These are phyloP conservation scores for Staphylotrichum longicolle DNA, from an alignment of 495 filamentous ascomycete genomes.

Conservation along the genomic window DNA sequence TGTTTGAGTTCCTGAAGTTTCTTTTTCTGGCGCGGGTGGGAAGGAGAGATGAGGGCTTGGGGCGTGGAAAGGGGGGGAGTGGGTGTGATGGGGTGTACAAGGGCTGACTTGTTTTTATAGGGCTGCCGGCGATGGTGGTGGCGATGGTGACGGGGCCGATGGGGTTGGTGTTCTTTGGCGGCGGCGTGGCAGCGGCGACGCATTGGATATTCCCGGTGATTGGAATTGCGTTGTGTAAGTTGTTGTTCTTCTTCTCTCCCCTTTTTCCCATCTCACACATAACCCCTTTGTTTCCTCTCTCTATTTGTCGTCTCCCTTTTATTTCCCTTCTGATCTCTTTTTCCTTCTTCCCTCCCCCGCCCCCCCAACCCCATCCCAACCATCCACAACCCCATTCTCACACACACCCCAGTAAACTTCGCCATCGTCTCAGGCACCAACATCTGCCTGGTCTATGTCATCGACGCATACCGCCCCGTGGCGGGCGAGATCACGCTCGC, in stretches of 20 bases:
- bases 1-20: too few species aligned
- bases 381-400: too few species aligned
- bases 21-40: too few species aligned
- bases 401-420: conserved; percentile 44
- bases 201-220: conserved; percentile 58
- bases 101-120: conserved; percentile 34
- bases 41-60: too few species aligned
- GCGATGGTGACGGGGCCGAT: conserved; percentile 47
- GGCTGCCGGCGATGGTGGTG: conserved; percentile 47
- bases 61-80: too few species aligned
- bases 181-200: conserved; percentile 48
- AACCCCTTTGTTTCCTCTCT: too few species aligned
- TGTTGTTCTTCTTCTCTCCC: too few species aligned
- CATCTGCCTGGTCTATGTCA: conserved; percentile 52
- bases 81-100: too few species aligned
- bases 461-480: conserved; percentile 56
- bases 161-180: conserved; percentile 50
- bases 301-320: too few species aligned
- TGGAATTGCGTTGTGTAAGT: conserved; percentile 32
- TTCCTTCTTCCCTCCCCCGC: conserved; percentile 14
- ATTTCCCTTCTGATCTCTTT: conserved; percentile 32
- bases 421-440: conserved; percentile 51
- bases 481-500: conserved; percentile 53
- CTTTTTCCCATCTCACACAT: too few species aligned
- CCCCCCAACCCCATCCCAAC: neutral